Conservation (phyloP, 805 yeast genomes). For the Schizosaccharomyces japonicus region DNA sequence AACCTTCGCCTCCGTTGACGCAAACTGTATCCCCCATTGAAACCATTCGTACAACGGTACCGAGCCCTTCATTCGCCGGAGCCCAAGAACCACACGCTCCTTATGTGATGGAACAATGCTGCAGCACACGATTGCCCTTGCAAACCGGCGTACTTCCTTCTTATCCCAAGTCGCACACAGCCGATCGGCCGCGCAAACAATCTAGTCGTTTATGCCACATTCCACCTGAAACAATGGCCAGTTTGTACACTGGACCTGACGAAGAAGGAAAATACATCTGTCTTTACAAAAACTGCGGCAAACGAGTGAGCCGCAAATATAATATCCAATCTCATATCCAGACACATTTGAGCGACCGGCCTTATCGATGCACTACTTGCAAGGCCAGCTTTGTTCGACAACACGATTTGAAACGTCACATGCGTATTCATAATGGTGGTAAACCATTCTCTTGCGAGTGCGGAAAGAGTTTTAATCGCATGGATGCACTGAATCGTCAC, state of each 20-base stretch:
- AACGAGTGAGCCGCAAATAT: slow-evolving; percentile 66
- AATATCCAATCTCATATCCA: slow-evolving; percentile 89
- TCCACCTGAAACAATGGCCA: slow-evolving; percentile 77
- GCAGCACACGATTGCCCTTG: no score
- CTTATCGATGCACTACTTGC: slow-evolving; percentile 58
- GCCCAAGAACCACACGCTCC: no score
- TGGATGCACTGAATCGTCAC: slow-evolving; percentile 72
- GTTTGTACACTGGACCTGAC: slow-evolving; percentile 29
- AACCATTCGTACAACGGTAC: no score
- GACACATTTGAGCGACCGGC: slow-evolving; percentile 85
- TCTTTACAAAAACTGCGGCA: slow-evolving; percentile 52
- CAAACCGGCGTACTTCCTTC: no score
- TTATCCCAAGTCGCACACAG: no score
- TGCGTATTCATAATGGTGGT: slow-evolving; percentile 44
- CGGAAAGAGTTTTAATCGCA: slow-evolving; percentile 78
- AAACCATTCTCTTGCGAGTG: slow-evolving; percentile 55
- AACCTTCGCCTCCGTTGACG: no score
- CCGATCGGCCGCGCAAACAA: slow-evolving; percentile 1
- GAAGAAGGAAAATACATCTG: slow-evolving; percentile 51
- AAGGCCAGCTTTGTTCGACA: slow-evolving; percentile 77
- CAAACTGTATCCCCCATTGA: no score
- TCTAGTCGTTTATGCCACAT: slow-evolving; percentile 25
- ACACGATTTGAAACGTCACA: slow-evolving; percentile 79
- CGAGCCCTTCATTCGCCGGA: no score
- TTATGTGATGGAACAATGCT: no score